Percentiles rank a stretch among this genome's conserved stretches.
These are phyloP conservation scores for Citrus cavaleriei DNA, from an alignment of 345 rosid species.

Conservation along the genomic window DNA sequence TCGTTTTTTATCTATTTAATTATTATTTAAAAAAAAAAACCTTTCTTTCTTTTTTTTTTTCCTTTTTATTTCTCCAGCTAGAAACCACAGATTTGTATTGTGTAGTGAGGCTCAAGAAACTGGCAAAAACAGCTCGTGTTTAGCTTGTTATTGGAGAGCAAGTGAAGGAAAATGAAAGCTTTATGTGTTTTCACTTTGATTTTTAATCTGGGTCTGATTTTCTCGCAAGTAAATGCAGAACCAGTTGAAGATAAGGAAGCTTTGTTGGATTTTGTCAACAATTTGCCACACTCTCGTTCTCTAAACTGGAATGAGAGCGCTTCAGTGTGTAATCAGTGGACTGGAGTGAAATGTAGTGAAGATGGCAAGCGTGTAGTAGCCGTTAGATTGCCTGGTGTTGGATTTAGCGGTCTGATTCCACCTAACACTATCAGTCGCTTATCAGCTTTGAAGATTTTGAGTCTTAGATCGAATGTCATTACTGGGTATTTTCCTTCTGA, in stretches of 20 bases:
- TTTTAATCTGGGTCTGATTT: conserved; percentile 31
- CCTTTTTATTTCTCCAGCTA: conserved; percentile 18
- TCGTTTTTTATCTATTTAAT: no score
- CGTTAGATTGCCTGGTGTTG: conserved; percentile 79
- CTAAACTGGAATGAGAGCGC: conserved; percentile 60
- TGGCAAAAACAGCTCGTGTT: conserved; percentile 57
- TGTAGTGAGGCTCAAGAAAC: not conserved
- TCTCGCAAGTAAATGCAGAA: conserved; percentile 38
- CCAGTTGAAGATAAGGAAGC: conserved; percentile 70
- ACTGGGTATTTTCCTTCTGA: conserved; percentile 68
- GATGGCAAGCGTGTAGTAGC: conserved; percentile 51
- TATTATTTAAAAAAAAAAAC: conserved; percentile 2
- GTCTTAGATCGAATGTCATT: conserved; percentile 76
- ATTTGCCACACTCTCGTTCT: conserved; percentile 46
- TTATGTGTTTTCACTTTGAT: conserved; percentile 30
- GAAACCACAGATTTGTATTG: conserved; percentile 7
- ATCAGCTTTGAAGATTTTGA: conserved; percentile 63
- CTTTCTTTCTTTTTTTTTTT: not conserved
- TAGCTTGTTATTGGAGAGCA: conserved; percentile 21
- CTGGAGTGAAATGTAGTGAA: conserved; percentile 63
- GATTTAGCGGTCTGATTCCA: conserved; percentile 70
- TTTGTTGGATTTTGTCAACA: conserved; percentile 56
- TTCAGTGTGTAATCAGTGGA: conserved; percentile 60
- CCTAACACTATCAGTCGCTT: conserved; percentile 69
- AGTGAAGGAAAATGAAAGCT: conserved; percentile 22